A percentile compares a stretch with the other conserved stretches of the same genome.
These are phyloP conservation scores for Pholiota conissans DNA, from an alignment of 768 basidiomycete genomes.

Conservation along the genomic window DNA sequence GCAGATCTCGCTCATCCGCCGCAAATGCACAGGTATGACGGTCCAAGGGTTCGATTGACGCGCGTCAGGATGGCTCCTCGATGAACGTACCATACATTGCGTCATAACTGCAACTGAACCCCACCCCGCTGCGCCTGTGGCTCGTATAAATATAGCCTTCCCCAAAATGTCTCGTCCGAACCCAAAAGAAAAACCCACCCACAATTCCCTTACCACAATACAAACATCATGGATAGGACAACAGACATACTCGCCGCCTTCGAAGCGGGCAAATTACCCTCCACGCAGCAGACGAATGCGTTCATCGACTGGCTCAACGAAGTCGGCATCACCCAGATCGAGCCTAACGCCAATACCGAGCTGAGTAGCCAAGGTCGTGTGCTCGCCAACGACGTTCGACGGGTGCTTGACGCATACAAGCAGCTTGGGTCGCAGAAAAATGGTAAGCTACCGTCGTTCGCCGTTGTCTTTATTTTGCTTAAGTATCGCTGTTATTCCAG, in stretches of 20 bases:
- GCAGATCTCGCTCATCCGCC: background rate
- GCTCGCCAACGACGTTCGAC: conserved; percentile 49
- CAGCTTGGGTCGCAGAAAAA: conserved; percentile 57
- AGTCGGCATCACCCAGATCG: conserved; percentile 45
- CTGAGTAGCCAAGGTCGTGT: conserved; percentile 57
- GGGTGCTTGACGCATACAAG: conserved; percentile 60
- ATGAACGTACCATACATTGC: background rate
- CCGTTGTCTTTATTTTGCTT: background rate
- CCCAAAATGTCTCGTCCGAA: background rate
- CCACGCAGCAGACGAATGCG: conserved; percentile 52
- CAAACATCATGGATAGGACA: conserved; percentile 63
- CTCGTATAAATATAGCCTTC: background rate
- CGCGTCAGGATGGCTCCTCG: background rate
- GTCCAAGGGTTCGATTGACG: background rate
- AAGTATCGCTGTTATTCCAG: conserved; percentile 29
- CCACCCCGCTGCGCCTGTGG: background rate
- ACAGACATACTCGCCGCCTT: conserved; percentile 66
- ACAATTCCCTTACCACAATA: background rate
- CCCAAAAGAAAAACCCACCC: no score
- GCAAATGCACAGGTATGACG: background rate
- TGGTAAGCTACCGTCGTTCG: conserved; percentile 28
- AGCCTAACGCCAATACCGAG: conserved; percentile 34
- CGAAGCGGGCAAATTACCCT: conserved; percentile 70
- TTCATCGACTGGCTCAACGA: conserved; percentile 57
- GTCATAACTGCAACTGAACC: background rate